Percentiles rank a stretch among this genome's conserved stretches.
These are phyloP conservation scores for Phytophthora hybrid DNA, from an alignment of 352 stramenopile genomes.

Conservation along the genomic window DNA sequence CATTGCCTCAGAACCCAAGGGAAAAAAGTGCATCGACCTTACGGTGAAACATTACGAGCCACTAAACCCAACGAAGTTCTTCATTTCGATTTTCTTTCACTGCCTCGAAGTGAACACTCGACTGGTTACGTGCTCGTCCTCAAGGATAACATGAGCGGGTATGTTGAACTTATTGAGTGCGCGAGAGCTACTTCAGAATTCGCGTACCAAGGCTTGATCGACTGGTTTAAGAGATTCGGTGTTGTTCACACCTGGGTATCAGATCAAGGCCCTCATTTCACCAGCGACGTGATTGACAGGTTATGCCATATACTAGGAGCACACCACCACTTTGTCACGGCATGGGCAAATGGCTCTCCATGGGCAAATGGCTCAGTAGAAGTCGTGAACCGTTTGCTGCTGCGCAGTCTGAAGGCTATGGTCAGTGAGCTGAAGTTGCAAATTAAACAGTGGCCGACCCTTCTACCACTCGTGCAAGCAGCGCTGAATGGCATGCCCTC, in stretches of 20 bases:
- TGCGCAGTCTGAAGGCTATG: neutral
- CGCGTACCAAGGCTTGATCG: neutral
- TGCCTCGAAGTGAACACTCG: neutral
- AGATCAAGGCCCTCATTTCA: neutral
- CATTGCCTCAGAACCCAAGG: neutral
- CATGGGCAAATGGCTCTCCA: neutral
- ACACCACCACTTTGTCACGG: neutral
- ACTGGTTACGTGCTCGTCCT: neutral
- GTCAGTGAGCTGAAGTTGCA: neutral
- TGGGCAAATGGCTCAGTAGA: neutral
- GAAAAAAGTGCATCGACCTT: neutral
- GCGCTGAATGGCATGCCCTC: constrained; percentile 22
- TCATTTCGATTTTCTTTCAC: neutral
- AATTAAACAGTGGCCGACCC: neutral
- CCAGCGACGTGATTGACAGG: neutral
- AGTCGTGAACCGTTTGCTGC: neutral
- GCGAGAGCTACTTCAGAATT: neutral
- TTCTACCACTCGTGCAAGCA: constrained; percentile 20
- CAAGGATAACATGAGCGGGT: neutral
- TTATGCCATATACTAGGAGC: neutral
- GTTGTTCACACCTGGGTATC: neutral
- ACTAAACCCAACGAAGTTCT: neutral
- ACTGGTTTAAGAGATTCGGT: neutral
- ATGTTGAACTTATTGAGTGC: neutral
- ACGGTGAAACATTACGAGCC: neutral